Evolutionary conservation across 2,329 filamentous ascomycete species (phyloP).

Genomic region (Paraphoma chrysanthemicola): DNA sequence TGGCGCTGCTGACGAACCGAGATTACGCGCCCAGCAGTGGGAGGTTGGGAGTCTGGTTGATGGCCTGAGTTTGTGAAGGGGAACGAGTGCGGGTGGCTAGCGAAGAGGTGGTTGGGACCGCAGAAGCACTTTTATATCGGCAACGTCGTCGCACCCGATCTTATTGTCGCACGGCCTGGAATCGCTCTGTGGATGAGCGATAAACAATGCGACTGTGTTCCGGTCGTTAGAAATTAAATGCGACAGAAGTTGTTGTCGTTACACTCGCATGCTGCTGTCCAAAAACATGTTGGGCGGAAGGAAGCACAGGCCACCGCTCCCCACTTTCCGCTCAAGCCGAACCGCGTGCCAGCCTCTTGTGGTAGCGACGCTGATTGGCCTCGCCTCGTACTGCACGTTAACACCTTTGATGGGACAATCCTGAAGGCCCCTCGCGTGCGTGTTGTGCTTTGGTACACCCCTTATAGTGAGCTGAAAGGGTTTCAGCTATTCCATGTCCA

Average conservation of each 20-base stretch:
- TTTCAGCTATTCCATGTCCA: too few species aligned
- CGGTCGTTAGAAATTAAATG: not conserved
- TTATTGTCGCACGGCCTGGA: not conserved
- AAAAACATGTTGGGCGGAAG: not conserved
- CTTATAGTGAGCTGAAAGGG: too few species aligned
- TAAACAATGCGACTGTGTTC: not conserved
- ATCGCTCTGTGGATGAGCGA: not conserved
- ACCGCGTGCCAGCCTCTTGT: not conserved
- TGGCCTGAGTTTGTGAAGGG: constrained; percentile 15
- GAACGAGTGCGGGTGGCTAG: constrained; percentile 22
- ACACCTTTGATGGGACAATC: too few species aligned
- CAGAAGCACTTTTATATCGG: not conserved
- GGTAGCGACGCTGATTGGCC: not conserved
- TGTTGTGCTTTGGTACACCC: too few species aligned
- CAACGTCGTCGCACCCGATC: not conserved
- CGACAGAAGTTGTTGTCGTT: constrained; percentile 1
- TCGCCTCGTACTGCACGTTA: too few species aligned
- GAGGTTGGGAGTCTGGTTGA: constrained; percentile 16
- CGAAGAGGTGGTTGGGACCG: constrained; percentile 24
- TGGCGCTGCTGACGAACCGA: constrained; percentile 18
- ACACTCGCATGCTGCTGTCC: not conserved
- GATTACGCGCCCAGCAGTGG: constrained; percentile 22
- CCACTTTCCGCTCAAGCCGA: not conserved
- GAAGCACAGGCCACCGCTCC: not conserved
- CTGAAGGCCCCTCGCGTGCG: too few species aligned